Evolutionary conservation across 2,329 filamentous ascomycete genomes (phyloP).

Genomic region (Macrophomina phaseolina): DNA sequence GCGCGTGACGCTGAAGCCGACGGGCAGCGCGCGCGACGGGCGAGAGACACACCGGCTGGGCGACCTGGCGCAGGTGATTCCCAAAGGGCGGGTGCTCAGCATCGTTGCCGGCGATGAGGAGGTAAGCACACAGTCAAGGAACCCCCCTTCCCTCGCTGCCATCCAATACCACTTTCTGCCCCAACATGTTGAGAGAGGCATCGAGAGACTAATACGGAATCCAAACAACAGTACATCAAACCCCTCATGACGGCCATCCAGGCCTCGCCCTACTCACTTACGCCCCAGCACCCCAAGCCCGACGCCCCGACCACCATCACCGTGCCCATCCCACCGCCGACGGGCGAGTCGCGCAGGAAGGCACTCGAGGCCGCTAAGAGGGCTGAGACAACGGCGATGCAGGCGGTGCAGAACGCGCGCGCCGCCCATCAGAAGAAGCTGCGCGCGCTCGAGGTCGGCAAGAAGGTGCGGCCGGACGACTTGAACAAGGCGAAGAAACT

Average conservation of each 20-base stretch:
- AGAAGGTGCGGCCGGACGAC: constrained; percentile 54
- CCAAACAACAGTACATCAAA: constrained; percentile 57
- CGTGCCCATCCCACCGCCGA: constrained; percentile 63
- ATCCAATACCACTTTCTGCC: too few species aligned
- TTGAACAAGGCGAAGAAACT: constrained; percentile 53
- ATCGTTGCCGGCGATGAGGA: constrained; percentile 69
- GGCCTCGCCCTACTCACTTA: constrained; percentile 55
- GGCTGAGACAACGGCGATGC: constrained; percentile 50
- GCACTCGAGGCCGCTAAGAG: constrained; percentile 48
- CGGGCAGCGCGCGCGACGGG: constrained; percentile 47
- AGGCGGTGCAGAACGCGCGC: constrained; percentile 50
- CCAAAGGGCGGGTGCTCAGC: constrained; percentile 66
- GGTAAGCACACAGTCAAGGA: constrained; percentile 49
- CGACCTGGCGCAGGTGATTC: constrained; percentile 71
- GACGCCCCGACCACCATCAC: constrained; percentile 58
- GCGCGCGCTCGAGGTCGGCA: constrained; percentile 50
- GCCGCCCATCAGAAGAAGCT: constrained; percentile 57
- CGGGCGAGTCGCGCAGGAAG: constrained; percentile 58
- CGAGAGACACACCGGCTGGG: constrained; percentile 57
- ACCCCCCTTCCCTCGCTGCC: too few species aligned
- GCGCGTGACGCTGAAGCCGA: constrained; percentile 54
- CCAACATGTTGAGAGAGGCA: too few species aligned
- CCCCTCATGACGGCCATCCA: constrained; percentile 60
- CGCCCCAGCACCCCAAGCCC: constrained; percentile 57
- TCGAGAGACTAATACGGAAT: too few species aligned